Conservation (phyloP, 2,329 filamentous ascomycete species). For the Ampelomyces quisqualis region DNA sequence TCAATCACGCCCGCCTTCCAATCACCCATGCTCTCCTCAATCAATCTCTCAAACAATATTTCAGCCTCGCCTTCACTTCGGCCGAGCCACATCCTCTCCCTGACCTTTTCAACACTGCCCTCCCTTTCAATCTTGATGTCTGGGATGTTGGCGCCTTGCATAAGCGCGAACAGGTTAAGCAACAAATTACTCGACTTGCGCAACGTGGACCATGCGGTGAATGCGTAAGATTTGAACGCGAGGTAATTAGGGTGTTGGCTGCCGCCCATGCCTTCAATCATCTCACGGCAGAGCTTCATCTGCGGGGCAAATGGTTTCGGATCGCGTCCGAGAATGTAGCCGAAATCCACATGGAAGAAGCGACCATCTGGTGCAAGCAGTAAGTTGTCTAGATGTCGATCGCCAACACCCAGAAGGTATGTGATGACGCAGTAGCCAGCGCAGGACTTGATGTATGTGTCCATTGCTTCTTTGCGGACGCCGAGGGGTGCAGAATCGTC, state of each 20-base stretch:
- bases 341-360: constrained; percentile 98
- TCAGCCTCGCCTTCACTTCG: constrained; percentile 91
- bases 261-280: constrained; percentile 98
- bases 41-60: constrained; percentile 80
- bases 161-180: constrained; percentile 90
- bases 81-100: constrained; percentile 90
- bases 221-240: constrained; percentile 93
- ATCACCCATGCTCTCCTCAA: constrained; percentile 79
- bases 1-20: constrained; percentile 95
- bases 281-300: constrained; percentile 96
- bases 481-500: constrained; percentile 79
- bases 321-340: constrained; percentile 94
- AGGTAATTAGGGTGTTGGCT: constrained; percentile 76
- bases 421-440: constrained; percentile 99
- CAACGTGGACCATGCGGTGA: constrained; percentile 88
- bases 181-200: constrained; percentile 89
- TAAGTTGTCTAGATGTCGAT: constrained; percentile 93
- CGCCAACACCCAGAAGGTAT: constrained; percentile 93
- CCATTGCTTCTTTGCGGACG: constrained; percentile 87
- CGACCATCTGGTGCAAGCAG: constrained; percentile 85
- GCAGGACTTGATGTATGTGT: constrained; percentile 93
- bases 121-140: constrained; percentile 91
- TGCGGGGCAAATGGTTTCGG: constrained; percentile 96
- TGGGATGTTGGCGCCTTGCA: constrained; percentile 96
- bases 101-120: constrained; percentile 91